Base-by-base conservation (phyloP, 805 yeast genomes). In the Debaryomyces maramus region DNA sequence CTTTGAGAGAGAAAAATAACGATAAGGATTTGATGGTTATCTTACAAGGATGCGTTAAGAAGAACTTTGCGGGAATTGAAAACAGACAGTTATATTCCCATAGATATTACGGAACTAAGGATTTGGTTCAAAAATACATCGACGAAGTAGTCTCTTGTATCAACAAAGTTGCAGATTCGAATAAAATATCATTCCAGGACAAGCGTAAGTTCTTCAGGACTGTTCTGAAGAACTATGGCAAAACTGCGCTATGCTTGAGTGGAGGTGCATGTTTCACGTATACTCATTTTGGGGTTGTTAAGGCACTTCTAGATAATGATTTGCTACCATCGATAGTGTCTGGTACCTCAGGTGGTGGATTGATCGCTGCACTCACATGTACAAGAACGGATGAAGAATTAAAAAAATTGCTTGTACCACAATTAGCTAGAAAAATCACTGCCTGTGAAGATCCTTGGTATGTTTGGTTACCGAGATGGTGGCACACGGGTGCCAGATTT, bases 251-350 rank as follows among this genome's bases (percentile, higher is more conserved):
- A 11, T 81, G 88, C 46, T 66, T 85, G 19, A 77, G 85, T 40
- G 93, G 95, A 3, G 95, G 93, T 17, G 95, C 89, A 1, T 77
- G 85, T 21, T 86, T 85, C 58, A 79, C 90, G 1, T 82, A 83
- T 49, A 78, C 81, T 22, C 95, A 85, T 59, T 81, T 84, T 60
- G 95, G 95, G 2, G 77, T 85, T 3, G 72, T 85, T 19, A 81
- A 81, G 46, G 90, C 89, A 0, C 59, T 86, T 28, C 60, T 85
- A 4, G 89, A 86, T 43, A 75, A 76, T 41, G 83, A 81, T 55
- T 61, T 77, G 36, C 62, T 85, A 36, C 95, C 95, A 1, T 69
- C 70, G 4, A 82, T 85, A 26, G 67, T 86, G 6, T 77, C 86
- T 24, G 95, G 95, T 1, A 85, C 93, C 0, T 80, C 88, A 0